These are phyloP conservation scores for Magnolia officinalis DNA, from an alignment of 164 flowering plant species.

Conservation along the genomic window DNA sequence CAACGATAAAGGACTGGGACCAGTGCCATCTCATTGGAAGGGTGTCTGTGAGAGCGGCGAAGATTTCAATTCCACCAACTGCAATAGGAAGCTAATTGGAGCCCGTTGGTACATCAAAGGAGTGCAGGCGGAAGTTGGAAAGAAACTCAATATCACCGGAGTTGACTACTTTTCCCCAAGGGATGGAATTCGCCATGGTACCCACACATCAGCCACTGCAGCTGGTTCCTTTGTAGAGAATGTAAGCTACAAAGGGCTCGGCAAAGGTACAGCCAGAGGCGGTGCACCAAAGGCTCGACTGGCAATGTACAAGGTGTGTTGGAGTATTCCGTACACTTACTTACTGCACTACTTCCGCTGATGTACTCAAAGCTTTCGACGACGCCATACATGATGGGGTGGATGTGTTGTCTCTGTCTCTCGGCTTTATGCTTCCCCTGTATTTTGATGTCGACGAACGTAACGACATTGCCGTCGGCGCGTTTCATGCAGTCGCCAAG, in stretches of 20 bases:
- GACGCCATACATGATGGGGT: conserved; percentile 16
- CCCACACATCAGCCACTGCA: conserved; percentile 11
- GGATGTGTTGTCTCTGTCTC: conserved; percentile 32
- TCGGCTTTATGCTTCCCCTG: conserved; percentile 34
- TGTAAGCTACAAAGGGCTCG: conserved; percentile 9
- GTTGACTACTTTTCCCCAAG: conserved; percentile 7
- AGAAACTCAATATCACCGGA: background rate
- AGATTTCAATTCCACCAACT: conserved; percentile 8
- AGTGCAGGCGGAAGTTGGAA: background rate
- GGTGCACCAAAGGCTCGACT: conserved; percentile 10
- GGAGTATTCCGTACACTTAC: background rate
- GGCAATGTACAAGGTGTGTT: conserved; percentile 13
- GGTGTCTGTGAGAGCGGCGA: conserved; percentile 2
- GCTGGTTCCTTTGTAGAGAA: conserved; percentile 2
- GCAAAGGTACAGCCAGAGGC: conserved; percentile 7
- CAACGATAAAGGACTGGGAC: conserved; percentile 9
- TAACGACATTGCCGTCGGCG: conserved; percentile 15
- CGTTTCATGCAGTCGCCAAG: conserved; percentile 50
- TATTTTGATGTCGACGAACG: conserved; percentile 34
- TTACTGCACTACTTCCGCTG: background rate
- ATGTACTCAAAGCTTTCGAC: conserved; percentile 10
- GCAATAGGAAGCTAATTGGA: conserved; percentile 12
- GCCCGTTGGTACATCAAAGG: conserved; percentile 8
- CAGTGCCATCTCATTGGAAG: conserved; percentile 11
- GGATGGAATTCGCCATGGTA: background rate